Evolutionary conservation across 306 rosid genomes (phyloP), one percentile per base, ranked within the genome.

Genomic region (Fagus sylvatica): DNA sequence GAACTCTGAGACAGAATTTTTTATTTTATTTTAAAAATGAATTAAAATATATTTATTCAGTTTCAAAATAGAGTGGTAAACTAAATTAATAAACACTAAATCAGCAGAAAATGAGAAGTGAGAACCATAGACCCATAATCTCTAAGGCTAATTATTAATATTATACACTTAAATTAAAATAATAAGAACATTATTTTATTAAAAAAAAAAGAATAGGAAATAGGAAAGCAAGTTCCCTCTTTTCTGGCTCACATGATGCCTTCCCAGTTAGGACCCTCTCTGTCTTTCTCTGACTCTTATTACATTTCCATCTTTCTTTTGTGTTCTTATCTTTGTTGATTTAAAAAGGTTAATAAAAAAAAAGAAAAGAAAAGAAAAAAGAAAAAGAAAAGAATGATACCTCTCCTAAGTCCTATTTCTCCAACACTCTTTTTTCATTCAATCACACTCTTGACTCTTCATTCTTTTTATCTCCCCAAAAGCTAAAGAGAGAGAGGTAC

Each of bases 201-300:
- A 1, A 22, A 30, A 34, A 2, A 69, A 9, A 30, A 13, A 32
- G 30, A 77, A 32, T 11, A 75, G 76, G 84, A 83, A 82, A 82
- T 66, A 1, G 83, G 60, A 84, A 82, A 73, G 78, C 76, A 77
- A 39, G 85, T 81, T 86, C 83, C 82, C 79, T 65, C 81, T 74
- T 85, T 85, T 77, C 64, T 85, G 83, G 80, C 56, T 85, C 91
- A 88, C 92, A 82, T 78, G 92, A 77, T 36, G 68, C 75, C 85
- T 85, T 65, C 73, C 84, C 34, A 54, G 49, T 56, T 76, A 54
- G 78, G 83, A 86, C 79, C 78, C 76, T 84, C 81, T 71, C 68
- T 42, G 59, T 68, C 65, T 75, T 57, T 77, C 81, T 72, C 81
- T 43, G 75, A 80, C 87, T 13, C 53, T 17, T 28, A 22, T 22